Conservation (phyloP, 306 rosid genomes). For the Trifolium pratense region DNA sequence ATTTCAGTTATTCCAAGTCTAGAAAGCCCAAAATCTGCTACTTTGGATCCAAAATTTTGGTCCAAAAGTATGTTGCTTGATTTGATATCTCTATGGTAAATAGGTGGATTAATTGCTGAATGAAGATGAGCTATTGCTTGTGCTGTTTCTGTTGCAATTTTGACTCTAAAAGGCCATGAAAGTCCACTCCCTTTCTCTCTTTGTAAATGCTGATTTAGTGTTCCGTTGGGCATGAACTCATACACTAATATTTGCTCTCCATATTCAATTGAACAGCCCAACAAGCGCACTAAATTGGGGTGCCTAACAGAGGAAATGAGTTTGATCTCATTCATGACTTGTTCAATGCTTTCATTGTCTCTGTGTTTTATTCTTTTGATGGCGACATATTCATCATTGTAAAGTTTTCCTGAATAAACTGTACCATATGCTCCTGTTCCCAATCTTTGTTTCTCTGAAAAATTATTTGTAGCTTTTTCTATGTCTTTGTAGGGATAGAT, state of each 20-base stretch:
- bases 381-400: constrained; percentile 74
- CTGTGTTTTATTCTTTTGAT: constrained; percentile 75
- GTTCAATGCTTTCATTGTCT: constrained; percentile 76
- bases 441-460: constrained; percentile 77
- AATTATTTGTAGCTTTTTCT: constrained; percentile 77
- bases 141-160: constrained; percentile 85
- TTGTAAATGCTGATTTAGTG: constrained; percentile 78
- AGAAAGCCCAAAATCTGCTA: constrained; percentile 96
- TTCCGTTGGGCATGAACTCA: constrained; percentile 95
- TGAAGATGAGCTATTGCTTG: constrained; percentile 91
- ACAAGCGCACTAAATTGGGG: constrained; percentile 75
- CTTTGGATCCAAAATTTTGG: constrained; percentile 65
- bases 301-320: constrained; percentile 83
- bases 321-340: constrained; percentile 83
- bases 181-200: constrained; percentile 84
- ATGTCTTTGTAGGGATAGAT: constrained; percentile 79
- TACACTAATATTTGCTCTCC: constrained; percentile 84
- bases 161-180: constrained; percentile 72
- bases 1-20: constrained; percentile 77
- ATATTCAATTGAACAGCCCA: constrained; percentile 85
- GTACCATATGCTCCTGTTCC: constrained; percentile 95
- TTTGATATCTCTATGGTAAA: constrained; percentile 88
- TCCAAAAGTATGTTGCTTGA: constrained; percentile 90
- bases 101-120: constrained; percentile 72
- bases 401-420: constrained; percentile 83